These are phyloP conservation scores for Leucocoprinus sp. DNA, from an alignment of 768 basidiomycete species.

Conservation along the genomic window DNA sequence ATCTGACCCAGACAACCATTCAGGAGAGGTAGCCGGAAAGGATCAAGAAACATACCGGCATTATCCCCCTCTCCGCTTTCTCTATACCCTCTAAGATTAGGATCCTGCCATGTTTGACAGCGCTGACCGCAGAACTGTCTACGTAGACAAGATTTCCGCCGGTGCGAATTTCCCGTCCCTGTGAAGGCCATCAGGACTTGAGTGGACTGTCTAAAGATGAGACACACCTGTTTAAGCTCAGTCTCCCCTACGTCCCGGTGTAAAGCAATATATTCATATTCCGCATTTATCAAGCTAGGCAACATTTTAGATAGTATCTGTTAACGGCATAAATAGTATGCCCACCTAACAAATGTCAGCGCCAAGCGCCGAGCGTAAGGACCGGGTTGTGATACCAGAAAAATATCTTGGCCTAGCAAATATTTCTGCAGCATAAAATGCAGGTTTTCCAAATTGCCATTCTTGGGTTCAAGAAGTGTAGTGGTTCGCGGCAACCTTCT, in stretches of 20 bases:
- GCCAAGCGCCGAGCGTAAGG: slow-evolving; percentile 58
- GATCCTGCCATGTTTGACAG: slow-evolving; percentile 56
- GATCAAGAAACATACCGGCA: slow-evolving; percentile 41
- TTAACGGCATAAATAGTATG: background rate
- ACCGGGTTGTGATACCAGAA: slow-evolving; percentile 58
- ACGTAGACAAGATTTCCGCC: slow-evolving; percentile 61
- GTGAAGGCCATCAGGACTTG: background rate
- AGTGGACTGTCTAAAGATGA: background rate
- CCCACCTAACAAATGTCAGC: slow-evolving; percentile 53
- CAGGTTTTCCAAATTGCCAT: slow-evolving; percentile 48
- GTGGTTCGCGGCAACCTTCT: slow-evolving; percentile 38
- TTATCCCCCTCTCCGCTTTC: slow-evolving; percentile 65
- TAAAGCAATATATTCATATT: slow-evolving; percentile 61
- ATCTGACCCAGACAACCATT: slow-evolving; percentile 25
- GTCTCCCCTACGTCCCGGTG: slow-evolving; percentile 68
- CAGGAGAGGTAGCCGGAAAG: background rate
- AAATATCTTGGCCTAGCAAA: slow-evolving; percentile 58
- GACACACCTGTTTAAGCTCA: slow-evolving; percentile 52
- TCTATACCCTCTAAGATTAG: slow-evolving; percentile 65
- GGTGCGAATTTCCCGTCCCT: slow-evolving; percentile 53
- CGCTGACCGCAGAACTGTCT: slow-evolving; percentile 58
- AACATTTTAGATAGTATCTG: background rate
- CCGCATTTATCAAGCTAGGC: slow-evolving; percentile 48
- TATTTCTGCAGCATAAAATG: slow-evolving; percentile 65
- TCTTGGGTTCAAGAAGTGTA: slow-evolving; percentile 40